phyloP scores from a whole-genome alignment of 768 basidiomycete genomes.

The Amanita brunnescens region DNA sequence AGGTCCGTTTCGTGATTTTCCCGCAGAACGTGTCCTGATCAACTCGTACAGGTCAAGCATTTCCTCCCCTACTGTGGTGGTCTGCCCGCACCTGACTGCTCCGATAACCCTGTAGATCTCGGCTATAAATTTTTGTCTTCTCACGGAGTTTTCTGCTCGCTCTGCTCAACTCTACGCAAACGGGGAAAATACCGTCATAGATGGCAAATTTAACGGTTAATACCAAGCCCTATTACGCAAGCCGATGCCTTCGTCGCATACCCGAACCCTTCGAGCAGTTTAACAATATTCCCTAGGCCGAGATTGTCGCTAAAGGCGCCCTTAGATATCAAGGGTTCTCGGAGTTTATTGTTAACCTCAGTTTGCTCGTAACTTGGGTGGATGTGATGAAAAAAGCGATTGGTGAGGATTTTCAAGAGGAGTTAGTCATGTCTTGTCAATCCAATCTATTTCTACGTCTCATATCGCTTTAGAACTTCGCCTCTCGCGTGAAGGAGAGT shows the following conservation, averaged over 20 bases:
- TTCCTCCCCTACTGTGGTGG: constrained; percentile 97
- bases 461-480: constrained; percentile 45
- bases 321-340: constrained; percentile 96
- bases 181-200: constrained; percentile 55
- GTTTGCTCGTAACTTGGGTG: constrained; percentile 84
- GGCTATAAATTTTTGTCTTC: constrained; percentile 99
- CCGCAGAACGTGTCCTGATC: not conserved
- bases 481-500: constrained; percentile 61
- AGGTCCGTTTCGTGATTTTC: constrained; percentile 39
- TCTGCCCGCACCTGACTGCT: constrained; percentile 84
- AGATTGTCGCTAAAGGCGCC: constrained; percentile 89
- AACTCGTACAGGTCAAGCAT: constrained; percentile 55
- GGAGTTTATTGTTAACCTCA: constrained; percentile 85
- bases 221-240: constrained; percentile 90
- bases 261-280: constrained; percentile 93
- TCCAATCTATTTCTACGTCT: not conserved
- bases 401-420: constrained; percentile 58
- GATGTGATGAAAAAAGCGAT: constrained; percentile 72
- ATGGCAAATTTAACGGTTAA: constrained; percentile 82
- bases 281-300: constrained; percentile 89
- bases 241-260: constrained; percentile 96
- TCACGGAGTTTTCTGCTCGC: constrained; percentile 93
- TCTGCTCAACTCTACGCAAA: constrained; percentile 73
- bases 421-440: constrained; percentile 31
- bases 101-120: constrained; percentile 87